These are phyloP conservation scores for Penicillium atrosanguineum DNA, from an alignment of 495 filamentous ascomycete genomes.

Conservation along the genomic window DNA sequence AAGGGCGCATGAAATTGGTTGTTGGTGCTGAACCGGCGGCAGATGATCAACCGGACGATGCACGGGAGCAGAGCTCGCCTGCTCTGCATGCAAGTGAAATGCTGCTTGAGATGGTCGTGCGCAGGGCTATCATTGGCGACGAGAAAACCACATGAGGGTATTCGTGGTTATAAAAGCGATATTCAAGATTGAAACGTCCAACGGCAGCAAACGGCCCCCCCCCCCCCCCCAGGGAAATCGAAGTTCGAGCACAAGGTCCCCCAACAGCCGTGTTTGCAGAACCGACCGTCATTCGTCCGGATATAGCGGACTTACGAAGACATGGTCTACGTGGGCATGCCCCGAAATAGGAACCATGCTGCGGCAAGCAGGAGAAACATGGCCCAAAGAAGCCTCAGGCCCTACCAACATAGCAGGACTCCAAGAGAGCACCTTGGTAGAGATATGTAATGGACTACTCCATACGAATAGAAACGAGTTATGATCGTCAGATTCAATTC, in stretches of 20 bases:
- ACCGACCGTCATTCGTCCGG: not conserved
- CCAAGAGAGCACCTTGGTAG: not conserved
- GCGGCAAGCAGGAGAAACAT: not conserved
- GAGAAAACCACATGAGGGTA: constrained; percentile 19
- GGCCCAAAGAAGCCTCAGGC: not conserved
- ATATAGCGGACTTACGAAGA: not conserved
- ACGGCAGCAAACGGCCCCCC: not conserved
- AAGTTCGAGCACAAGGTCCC: not conserved
- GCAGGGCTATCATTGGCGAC: constrained; percentile 25
- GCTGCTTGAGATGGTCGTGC: constrained; percentile 29
- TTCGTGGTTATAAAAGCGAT: not conserved
- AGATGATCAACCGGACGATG: constrained; percentile 13
- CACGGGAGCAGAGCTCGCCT: constrained; percentile 1
- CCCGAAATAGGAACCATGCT: not conserved
- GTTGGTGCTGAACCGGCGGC: constrained; percentile 23
- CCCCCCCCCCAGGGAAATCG: no score
- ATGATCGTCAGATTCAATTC: not conserved
- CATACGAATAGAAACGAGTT: not conserved
- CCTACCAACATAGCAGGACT: not conserved
- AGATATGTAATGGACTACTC: not conserved
- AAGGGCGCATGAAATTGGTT: constrained; percentile 54
- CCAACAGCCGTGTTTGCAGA: not conserved
- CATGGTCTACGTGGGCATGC: not conserved
- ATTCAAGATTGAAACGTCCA: not conserved
- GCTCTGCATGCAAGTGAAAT: constrained; percentile 25